phyloP scores from a whole-genome alignment of 306 rosid species.

The Cicer chorassanicum region DNA sequence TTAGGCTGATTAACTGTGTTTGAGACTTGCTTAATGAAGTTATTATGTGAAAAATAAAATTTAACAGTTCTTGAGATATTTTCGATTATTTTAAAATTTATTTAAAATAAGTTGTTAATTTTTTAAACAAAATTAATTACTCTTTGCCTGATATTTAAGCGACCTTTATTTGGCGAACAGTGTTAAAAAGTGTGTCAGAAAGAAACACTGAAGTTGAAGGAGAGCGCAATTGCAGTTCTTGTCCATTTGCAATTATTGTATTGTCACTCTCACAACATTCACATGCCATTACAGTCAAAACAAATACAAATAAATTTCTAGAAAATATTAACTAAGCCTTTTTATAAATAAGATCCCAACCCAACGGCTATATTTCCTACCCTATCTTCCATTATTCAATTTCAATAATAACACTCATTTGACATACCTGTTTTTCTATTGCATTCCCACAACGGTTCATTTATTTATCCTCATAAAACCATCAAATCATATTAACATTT shows the following conservation, averaged over 20 bases:
- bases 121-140: not conserved
- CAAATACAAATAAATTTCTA: not conserved
- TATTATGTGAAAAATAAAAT: not conserved
- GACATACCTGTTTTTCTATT: conserved; percentile 5
- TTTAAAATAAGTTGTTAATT: not conserved
- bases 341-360: not conserved
- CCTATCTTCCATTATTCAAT: conserved; percentile 32
- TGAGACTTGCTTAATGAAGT: not conserved
- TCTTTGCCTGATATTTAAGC: not conserved
- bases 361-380: conserved; percentile 54
- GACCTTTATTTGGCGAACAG: not conserved
- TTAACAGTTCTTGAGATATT: not conserved
- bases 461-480: conserved; percentile 38
- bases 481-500: conserved; percentile 25
- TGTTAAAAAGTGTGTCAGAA: conserved; percentile 13
- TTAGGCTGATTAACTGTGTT: not conserved
- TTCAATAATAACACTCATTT: not conserved
- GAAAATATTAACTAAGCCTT: not conserved
- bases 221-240: conserved; percentile 36
- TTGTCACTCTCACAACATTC: conserved; percentile 38
- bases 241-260: conserved; percentile 29
- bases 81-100: not conserved
- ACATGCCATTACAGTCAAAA: conserved; percentile 42
- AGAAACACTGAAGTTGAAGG: conserved; percentile 22
- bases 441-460: conserved; percentile 40